Evolutionary conservation across 768 basidiomycete genomes (phyloP).

Genomic region (Pleurotus salmoneostramineus): DNA sequence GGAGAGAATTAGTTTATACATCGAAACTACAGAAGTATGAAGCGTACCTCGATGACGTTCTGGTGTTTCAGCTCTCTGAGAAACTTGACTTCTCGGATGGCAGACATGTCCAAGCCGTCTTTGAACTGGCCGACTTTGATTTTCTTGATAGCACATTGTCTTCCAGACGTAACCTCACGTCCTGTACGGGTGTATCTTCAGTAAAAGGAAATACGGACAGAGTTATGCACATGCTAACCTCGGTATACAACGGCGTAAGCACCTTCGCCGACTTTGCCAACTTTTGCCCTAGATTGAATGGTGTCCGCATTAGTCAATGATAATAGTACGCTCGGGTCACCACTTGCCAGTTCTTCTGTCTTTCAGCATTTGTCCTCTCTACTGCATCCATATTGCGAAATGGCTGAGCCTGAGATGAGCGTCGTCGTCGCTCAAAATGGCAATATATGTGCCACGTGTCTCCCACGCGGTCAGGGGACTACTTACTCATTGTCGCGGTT

Average conservation of each 20-base stretch:
- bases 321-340: background rate
- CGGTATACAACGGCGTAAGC: constrained; percentile 95
- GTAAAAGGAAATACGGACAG: background rate
- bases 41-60: constrained; percentile 96
- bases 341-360: constrained; percentile 64
- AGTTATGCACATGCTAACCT: constrained; percentile 44
- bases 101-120: constrained; percentile 98
- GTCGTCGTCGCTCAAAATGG: background rate
- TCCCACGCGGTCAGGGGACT: background rate
- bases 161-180: constrained; percentile 65
- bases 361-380: constrained; percentile 70
- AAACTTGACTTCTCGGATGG: constrained; percentile 97
- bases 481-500: too few relatives aligned
- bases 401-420: background rate
- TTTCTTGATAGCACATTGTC: constrained; percentile 97
- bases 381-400: constrained; percentile 66
- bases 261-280: constrained; percentile 84
- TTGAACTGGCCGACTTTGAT: constrained; percentile 96
- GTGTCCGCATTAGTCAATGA: constrained; percentile 6
- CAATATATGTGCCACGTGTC: background rate
- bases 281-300: constrained; percentile 56
- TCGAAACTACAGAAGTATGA: too few relatives aligned
- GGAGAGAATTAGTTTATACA: background rate
- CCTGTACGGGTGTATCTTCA: constrained; percentile 37
- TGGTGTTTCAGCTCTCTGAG: constrained; percentile 90